Evolutionary conservation across 202 grass and related monocot species (phyloP).

Genomic region (Zizania palustris): DNA sequence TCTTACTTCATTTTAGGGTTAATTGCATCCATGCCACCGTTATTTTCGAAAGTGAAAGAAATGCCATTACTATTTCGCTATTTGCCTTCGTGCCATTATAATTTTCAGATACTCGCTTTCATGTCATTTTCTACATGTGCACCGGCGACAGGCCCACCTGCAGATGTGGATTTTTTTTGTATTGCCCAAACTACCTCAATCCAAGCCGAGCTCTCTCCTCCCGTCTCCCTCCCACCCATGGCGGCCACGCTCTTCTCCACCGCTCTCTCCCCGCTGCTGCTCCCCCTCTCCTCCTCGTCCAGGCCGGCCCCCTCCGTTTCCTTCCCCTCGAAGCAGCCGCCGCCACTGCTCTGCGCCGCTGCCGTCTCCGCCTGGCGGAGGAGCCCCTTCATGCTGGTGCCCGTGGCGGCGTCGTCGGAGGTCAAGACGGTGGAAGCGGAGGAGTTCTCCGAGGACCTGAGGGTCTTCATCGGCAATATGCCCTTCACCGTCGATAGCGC

Average conservation of each 20-base stretch:
- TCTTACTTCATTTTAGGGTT: too few species aligned
- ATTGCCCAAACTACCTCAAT: too few species aligned
- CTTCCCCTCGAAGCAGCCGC: conserved; percentile 22
- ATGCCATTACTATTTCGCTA: too few species aligned
- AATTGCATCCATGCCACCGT: too few species aligned
- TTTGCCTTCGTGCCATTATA: too few species aligned
- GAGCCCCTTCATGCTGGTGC: conserved; percentile 28
- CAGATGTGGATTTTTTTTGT: too few species aligned
- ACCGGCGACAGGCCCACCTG: too few species aligned
- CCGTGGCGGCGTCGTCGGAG: conserved; percentile 44
- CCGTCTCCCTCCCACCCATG: conserved; percentile 28
- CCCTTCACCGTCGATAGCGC: conserved; percentile 84
- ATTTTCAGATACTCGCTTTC: too few species aligned
- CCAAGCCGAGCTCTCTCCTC: background rate
- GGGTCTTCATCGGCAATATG: conserved; percentile 89
- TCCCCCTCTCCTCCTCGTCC: conserved; percentile 32
- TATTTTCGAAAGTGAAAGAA: too few species aligned
- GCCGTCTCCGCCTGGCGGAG: conserved; percentile 35
- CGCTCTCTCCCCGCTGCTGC: conserved; percentile 40
- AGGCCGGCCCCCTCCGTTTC: conserved; percentile 9
- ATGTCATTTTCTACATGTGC: too few species aligned
- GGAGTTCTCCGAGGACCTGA: conserved; percentile 61
- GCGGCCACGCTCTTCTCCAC: conserved; percentile 47
- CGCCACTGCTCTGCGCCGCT: conserved; percentile 28
- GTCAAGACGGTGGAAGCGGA: conserved; percentile 37